Base-by-base conservation (phyloP, 805 yeast species). In the Cyberlindnera subsufficiens region DNA sequence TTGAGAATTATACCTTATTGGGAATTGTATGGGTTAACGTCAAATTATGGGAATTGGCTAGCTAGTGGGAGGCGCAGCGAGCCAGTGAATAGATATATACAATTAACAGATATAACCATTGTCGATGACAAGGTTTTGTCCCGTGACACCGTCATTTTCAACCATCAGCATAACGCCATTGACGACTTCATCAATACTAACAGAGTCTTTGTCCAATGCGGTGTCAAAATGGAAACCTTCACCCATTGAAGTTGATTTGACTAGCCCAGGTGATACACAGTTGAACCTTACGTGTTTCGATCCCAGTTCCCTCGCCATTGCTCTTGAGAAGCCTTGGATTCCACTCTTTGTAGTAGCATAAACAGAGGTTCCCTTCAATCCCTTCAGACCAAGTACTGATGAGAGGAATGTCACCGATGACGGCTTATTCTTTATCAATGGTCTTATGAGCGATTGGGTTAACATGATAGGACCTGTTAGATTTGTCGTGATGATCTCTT, bases 281-380 rank as follows among this genome's bases (percentile, higher is more conserved):
- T 85, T 85, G 35, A 82, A 82, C 32, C 86, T 60, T 3, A 87
- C 69, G 9, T 68, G 67, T 30, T 64, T 59, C 0, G 77, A 61
- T 13, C 71, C 72, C 45, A 83, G 55, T 50, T 87, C 96, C 1
- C 59, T 51, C 0, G 90, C 83, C 30, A 85, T 56, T 0, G 81
- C 59, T 36, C 67, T 61, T 0, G 88, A 74, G 51, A 86, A 78
- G 3, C 82, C 82, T 38, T 74, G 62, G 3, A 87, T 54, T 0
- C 88, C 96, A 0, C 82, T 80, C 55, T 87, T 87, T 41, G 83
- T 67, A 0, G 89, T 85, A 0, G 82, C 65, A 52, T 87, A 87
- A 0, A 80, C 80, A 0, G 78, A 48, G 0, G 88, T 72, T 1
- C 95, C 95, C 3, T 74, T 71, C 5, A 51, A 39, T 1, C 70